Evolutionary conservation across 345 rosid species (phyloP), one percentile per base, ranked within the genome.

Genomic region (Nasturtium officinale): DNA sequence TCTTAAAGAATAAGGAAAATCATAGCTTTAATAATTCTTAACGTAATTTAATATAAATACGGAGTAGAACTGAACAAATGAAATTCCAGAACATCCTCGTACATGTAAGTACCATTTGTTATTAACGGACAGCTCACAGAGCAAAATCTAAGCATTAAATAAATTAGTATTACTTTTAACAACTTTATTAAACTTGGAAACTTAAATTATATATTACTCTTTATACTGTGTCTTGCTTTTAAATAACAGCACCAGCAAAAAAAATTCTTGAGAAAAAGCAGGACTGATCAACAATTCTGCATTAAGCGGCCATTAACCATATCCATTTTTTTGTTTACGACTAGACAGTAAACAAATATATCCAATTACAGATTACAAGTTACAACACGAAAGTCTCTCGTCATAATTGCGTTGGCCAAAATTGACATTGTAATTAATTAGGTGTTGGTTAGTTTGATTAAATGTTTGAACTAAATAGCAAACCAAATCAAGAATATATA

Each of bases 401-500:
- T 33, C 38, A 45, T 45, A 58, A 65, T n/a, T 35, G 38, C 23
- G 13, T 18, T 35, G 13, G 40, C 54, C 52, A 51, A 40, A n/a
- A 59, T 12, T 29, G 51, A 58, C 35, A 21, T 18, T 30, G 57
- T 61, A 43, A 21, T 52, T 52, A 53, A 43, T 42, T 61, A 67
- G 69, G 47, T 52, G 40, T 52, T 40, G 69, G 74, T 67, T 64
- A 30, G 74, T 52, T 59, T 48, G 46, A 53, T 59, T 59, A 50
- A 18, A 67, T 28, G 67, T 51, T 38, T 59, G 26, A 30, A 64
- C 21, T 51, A 42, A 32, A 30, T 53, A 68, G 30, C 64, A 68
- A 75, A 69, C 43, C 58, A 76, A 69, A 76, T 53, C 51, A 76
- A 69, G 69, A 33, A 35, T 43, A 53, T 38, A 5, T 59, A 37